Evolutionary conservation across 768 basidiomycete species (phyloP).

Genomic region (Leccinum rimulosum): DNA sequence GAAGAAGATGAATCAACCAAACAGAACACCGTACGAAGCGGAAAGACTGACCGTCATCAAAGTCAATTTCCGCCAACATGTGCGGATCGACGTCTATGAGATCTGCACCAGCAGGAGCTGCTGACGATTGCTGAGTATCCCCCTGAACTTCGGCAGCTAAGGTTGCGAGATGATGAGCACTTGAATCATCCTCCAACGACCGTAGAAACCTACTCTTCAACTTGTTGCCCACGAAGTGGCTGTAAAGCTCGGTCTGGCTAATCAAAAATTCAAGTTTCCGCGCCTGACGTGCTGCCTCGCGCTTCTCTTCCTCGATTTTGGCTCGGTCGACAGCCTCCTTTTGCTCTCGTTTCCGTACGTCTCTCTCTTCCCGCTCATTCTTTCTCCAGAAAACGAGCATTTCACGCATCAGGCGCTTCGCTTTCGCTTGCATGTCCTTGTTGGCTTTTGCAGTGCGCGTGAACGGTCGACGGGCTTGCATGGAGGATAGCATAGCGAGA

Average conservation of each 20-base stretch:
- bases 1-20: constrained; percentile 8
- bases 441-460: constrained; percentile 70
- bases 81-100: constrained; percentile 51
- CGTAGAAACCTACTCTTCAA: constrained; percentile 64
- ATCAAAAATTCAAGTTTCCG: constrained; percentile 98
- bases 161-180: constrained; percentile 13
- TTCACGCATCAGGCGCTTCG: constrained; percentile 88
- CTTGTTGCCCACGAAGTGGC: constrained; percentile 98
- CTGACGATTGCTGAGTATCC: constrained; percentile 39
- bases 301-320: constrained; percentile 86
- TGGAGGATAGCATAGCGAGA: constrained; percentile 67
- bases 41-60: constrained; percentile 73
- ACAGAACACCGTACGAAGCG: not conserved
- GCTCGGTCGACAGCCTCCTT: constrained; percentile 89
- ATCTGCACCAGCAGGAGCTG: constrained; percentile 56
- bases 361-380: constrained; percentile 95
- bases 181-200: constrained; percentile 14
- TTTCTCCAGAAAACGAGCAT: constrained; percentile 98
- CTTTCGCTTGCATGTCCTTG: constrained; percentile 83
- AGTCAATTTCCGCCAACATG: constrained; percentile 74
- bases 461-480: constrained; percentile 77
- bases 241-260: constrained; percentile 97
- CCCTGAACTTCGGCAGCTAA: constrained; percentile 79
- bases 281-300: constrained; percentile 91
- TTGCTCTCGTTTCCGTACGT: constrained; percentile 89